Evolutionary conservation across 768 basidiomycete species (phyloP).

Genomic region (Boletus fagicola): DNA sequence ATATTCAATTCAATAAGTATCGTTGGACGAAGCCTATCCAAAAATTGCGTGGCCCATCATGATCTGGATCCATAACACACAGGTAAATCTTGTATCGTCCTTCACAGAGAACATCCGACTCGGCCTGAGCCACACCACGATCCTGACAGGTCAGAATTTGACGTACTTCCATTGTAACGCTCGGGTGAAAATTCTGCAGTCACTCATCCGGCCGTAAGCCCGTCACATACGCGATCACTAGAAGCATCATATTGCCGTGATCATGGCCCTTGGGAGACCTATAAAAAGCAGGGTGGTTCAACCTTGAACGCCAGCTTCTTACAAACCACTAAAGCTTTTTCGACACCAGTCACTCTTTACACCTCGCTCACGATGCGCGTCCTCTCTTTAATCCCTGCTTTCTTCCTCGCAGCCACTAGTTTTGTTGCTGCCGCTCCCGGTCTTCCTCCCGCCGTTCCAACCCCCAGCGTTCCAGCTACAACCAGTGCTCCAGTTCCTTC

Average conservation of each 20-base stretch:
- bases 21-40: not conserved
- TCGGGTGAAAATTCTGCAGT: not conserved
- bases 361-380: slow-evolving; percentile 23
- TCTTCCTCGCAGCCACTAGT: slow-evolving; percentile 16
- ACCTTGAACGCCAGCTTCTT: not conserved
- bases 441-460: not conserved
- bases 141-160: not conserved
- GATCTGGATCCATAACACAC: no score
- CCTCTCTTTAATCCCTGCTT: slow-evolving; percentile 25
- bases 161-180: not conserved
- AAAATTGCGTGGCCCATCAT: not conserved
- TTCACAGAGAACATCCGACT: not conserved
- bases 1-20: not conserved
- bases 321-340: not conserved
- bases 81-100: not conserved
- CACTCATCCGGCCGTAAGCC: not conserved
- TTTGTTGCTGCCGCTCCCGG: slow-evolving; percentile 19
- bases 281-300: not conserved
- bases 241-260: not conserved
- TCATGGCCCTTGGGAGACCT: not conserved
- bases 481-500: not conserved
- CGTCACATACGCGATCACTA: no score
- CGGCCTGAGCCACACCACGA: not conserved
- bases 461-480: not conserved
- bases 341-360: slow-evolving; percentile 13